Percentiles rank a stretch among this genome's conserved stretches.
phyloP scores from a whole-genome alignment of 2,329 filamentous ascomycete species.

The Fusarium haematococcum region DNA sequence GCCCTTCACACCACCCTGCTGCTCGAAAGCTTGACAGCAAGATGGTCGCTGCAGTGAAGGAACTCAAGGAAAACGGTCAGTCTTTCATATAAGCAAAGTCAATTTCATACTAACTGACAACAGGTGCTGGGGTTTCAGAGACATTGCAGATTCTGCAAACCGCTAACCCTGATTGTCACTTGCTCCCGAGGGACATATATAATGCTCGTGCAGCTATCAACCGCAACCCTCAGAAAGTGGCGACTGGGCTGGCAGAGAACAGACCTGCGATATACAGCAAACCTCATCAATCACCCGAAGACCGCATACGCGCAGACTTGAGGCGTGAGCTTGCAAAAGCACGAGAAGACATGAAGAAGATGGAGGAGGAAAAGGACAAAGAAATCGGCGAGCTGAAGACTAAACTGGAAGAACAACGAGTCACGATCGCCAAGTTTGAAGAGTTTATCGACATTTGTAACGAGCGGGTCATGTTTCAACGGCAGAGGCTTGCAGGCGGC shows the following conservation, averaged over 20 bases:
- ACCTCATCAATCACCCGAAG: slow-evolving; percentile 71
- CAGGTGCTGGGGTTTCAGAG: slow-evolving; percentile 73
- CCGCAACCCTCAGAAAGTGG: slow-evolving; percentile 72
- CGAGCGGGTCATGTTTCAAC: slow-evolving; percentile 72
- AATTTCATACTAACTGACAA: slow-evolving; percentile 47
- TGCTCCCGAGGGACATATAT: slow-evolving; percentile 74
- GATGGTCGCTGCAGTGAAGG: slow-evolving; percentile 75
- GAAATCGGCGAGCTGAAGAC: slow-evolving; percentile 69
- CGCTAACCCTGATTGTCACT: slow-evolving; percentile 72
- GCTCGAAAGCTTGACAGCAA: slow-evolving; percentile 75
- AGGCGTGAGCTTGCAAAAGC: slow-evolving; percentile 70
- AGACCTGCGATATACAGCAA: slow-evolving; percentile 75
- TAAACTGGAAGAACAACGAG: slow-evolving; percentile 72
- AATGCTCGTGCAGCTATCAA: slow-evolving; percentile 76
- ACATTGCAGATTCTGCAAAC: slow-evolving; percentile 75
- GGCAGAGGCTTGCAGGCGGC: slow-evolving; percentile 61
- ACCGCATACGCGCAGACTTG: slow-evolving; percentile 72
- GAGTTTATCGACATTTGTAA: slow-evolving; percentile 79
- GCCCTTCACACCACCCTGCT: slow-evolving; percentile 73
- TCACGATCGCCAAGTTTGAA: slow-evolving; percentile 72
- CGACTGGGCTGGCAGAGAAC: slow-evolving; percentile 69
- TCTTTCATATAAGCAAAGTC: slow-evolving; percentile 33
- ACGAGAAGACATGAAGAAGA: slow-evolving; percentile 66
- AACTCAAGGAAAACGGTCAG: slow-evolving; percentile 74
- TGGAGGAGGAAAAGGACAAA: slow-evolving; percentile 67